A percentile compares a stretch with the other conserved stretches of the same genome.
These are phyloP conservation scores for Leccinum barrowsii DNA, from an alignment of 768 basidiomycete species.

Conservation along the genomic window DNA sequence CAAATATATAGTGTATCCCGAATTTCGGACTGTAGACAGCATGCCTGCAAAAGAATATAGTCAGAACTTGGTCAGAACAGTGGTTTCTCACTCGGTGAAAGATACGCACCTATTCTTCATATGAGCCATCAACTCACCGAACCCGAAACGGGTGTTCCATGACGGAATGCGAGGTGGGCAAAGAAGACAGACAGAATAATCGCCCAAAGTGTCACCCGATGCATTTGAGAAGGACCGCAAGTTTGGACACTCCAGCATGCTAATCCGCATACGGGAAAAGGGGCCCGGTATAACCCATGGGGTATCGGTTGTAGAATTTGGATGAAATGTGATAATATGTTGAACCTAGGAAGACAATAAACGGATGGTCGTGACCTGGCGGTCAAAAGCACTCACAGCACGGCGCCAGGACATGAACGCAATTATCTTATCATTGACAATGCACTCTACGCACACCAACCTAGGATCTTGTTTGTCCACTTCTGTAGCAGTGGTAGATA, in stretches of 20 bases:
- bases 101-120: slow-evolving; percentile 19
- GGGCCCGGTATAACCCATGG: slow-evolving; percentile 10
- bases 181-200: slow-evolving; percentile 22
- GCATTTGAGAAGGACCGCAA: not conserved
- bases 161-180: slow-evolving; percentile 29
- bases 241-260: not conserved
- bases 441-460: slow-evolving; percentile 19
- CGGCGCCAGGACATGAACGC: slow-evolving; percentile 23
- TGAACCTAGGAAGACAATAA: slow-evolving; percentile 15
- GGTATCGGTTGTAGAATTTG: not conserved
- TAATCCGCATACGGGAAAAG: not conserved
- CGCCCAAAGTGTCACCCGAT: slow-evolving; percentile 5
- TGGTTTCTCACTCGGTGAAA: not conserved
- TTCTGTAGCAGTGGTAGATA: slow-evolving; percentile 20
- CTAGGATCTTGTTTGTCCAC: slow-evolving; percentile 23
- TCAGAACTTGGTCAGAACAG: not conserved
- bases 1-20: slow-evolving; percentile 19
- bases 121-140: slow-evolving; percentile 13
- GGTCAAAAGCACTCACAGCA: slow-evolving; percentile 14
- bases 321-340: slow-evolving; percentile 16
- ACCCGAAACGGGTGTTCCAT: slow-evolving; percentile 22
- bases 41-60: slow-evolving; percentile 13
- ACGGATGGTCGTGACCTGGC: not conserved
- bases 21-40: slow-evolving; percentile 13
- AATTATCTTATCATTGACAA: slow-evolving; percentile 1